These are phyloP conservation scores for Leishmania lainsoni DNA, from an alignment of 208 protist genomes.

Conservation along the genomic window DNA sequence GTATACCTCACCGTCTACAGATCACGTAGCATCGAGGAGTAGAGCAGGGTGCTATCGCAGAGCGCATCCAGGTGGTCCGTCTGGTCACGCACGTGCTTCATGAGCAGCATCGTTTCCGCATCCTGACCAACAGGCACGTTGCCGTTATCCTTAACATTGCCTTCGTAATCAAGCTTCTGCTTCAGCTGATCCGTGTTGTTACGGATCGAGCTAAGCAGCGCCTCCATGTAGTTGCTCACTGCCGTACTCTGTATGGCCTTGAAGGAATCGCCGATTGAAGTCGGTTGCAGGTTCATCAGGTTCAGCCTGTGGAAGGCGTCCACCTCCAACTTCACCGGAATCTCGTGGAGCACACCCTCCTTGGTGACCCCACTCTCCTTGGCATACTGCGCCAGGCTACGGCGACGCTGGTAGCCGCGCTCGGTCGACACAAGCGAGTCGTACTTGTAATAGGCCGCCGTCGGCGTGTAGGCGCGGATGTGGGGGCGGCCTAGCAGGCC, in stretches of 20 bases:
- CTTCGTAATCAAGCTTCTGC: constrained; percentile 44
- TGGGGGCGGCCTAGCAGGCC: constrained; percentile 56
- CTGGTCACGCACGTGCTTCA: constrained; percentile 64
- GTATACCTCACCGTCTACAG: constrained; percentile 1
- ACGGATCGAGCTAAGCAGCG: constrained; percentile 53
- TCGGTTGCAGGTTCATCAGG: constrained; percentile 31
- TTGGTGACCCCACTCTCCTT: constrained; percentile 49
- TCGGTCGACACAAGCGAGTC: constrained; percentile 27
- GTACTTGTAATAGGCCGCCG: constrained; percentile 57
- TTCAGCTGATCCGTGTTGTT: constrained; percentile 42
- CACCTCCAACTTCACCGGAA: constrained; percentile 63
- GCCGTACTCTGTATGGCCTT: constrained; percentile 40
- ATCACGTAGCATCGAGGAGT: constrained; percentile 34
- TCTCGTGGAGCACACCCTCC: constrained; percentile 61
- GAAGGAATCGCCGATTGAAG: constrained; percentile 39
- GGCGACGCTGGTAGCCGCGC: constrained; percentile 27
- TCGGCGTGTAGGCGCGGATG: constrained; percentile 69
- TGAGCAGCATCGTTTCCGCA: constrained; percentile 51
- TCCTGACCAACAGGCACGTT: constrained; percentile 47
- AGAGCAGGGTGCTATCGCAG: constrained; percentile 53
- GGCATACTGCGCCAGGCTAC: constrained; percentile 37
- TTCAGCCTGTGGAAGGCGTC: constrained; percentile 67
- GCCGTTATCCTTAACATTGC: constrained; percentile 43
- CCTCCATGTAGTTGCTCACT: constrained; percentile 56
- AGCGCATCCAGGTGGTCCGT: constrained; percentile 67